phyloP scores from a whole-genome alignment of 2,329 filamentous ascomycete species.

The Diaporthe citri region DNA sequence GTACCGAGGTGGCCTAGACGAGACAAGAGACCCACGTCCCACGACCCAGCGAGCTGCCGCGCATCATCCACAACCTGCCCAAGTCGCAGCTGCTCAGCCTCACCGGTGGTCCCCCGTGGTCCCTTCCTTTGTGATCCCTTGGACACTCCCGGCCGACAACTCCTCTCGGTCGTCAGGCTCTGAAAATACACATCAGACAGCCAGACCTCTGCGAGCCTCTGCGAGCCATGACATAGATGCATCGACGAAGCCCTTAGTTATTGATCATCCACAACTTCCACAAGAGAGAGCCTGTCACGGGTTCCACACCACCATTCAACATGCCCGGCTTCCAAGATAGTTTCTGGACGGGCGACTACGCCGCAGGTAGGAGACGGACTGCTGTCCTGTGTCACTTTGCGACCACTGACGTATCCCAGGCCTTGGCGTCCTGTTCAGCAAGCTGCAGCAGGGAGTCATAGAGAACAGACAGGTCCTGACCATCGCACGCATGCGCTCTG shows the following conservation, averaged over 20 bases:
- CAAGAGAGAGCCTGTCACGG: conserved; percentile 34
- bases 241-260: conserved; percentile 38
- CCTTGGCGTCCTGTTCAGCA: conserved; percentile 92
- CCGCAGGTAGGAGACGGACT: conserved; percentile 74
- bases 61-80: conserved; percentile 31
- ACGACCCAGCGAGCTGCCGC: conserved; percentile 33
- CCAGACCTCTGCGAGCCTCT: conserved; percentile 1
- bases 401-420: conserved; percentile 58
- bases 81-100: conserved; percentile 39
- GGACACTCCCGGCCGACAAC: conserved; percentile 22
- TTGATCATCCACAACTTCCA: conserved; percentile 33
- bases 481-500: conserved; percentile 92
- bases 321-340: conserved; percentile 95
- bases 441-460: conserved; percentile 94
- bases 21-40: conserved; percentile 14
- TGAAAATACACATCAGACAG: conserved; percentile 8
- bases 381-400: conserved; percentile 34
- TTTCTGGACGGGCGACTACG: conserved; percentile 98
- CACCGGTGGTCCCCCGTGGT: conserved; percentile 28
- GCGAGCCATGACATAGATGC: conserved; percentile 37
- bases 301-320: conserved; percentile 50
- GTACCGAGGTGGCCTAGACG: conserved; percentile 21
- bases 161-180: not conserved
- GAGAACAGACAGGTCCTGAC: conserved; percentile 96
- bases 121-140: conserved; percentile 27